Base-by-base conservation (phyloP, 768 basidiomycete genomes). In the Dentipellis fragilis region DNA sequence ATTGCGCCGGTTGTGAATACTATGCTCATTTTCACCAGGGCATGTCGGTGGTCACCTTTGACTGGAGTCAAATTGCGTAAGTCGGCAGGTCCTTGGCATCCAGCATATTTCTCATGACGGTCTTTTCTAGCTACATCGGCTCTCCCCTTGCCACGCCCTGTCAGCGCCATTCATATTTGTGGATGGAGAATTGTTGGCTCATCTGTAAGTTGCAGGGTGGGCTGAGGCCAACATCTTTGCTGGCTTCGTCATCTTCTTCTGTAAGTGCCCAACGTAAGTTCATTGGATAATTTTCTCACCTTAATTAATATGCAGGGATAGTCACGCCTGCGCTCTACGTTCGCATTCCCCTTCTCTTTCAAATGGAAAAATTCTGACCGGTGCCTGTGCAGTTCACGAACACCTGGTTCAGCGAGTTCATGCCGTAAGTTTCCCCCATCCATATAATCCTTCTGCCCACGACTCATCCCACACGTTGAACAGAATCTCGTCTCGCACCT, bases 1-100 rank as follows among this genome's bases (percentile, higher is more conserved):
- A 21, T 7, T 4, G 6, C 16, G 8, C 19, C 12, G 52, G 12
- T 53, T 14, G 21, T 9, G 40, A 12, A 22, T 21, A 4, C 10
- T 21, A 14, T 45, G 23, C 35, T 14, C 14, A 12, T 10, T 51
- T 36, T 34, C 7, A 39, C 38, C 21, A 54, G 54, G 45, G 54
- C 17, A 86, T 95, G 86, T 84, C 89, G 52, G 54, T 93, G 52
- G 63, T 98, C 57, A 95, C 93, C 1, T 96, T 96, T 67, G 94
- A 98, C 69, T 98, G 94, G 94, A 77, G 69, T 10, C 79, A 89
- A 65, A 81, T 89, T 50, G 62, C 77, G 52, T 53, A 10, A 19
- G 52, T 53, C 5, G 11, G 2, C 7, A 6, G 22, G 23, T 22
- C 21, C 5, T 16, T 12, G 29, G 17, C 11, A 8, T n/a, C 9